These are phyloP conservation scores for Linum lewisii DNA, from an alignment of 345 rosid genomes.

Conservation along the genomic window DNA sequence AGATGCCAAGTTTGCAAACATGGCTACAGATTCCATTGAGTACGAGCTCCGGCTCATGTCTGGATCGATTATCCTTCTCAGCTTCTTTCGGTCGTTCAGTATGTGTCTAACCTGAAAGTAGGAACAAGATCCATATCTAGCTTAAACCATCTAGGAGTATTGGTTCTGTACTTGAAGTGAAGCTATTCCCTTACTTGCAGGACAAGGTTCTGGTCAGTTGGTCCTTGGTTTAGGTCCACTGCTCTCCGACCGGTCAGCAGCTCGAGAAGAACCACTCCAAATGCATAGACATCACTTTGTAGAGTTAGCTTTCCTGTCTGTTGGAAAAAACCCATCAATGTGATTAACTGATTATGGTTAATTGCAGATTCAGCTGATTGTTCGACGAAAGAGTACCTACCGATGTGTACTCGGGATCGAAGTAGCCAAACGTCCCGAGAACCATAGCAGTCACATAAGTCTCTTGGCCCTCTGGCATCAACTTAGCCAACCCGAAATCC, in stretches of 20 bases:
- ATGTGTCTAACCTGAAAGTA: slow-evolving; percentile 65
- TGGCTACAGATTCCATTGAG: slow-evolving; percentile 67
- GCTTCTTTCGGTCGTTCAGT: slow-evolving; percentile 67
- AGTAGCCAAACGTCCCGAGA: slow-evolving; percentile 96
- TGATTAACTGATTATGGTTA: no score
- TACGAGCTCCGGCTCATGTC: slow-evolving; percentile 61
- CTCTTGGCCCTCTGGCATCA: slow-evolving; percentile 95
- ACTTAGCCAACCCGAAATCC: slow-evolving; percentile 91
- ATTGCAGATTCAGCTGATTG: no score
- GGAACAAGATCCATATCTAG: slow-evolving; percentile 12
- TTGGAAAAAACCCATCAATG: slow-evolving; percentile 8
- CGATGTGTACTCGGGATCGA: slow-evolving; percentile 94
- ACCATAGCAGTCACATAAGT: slow-evolving; percentile 75
- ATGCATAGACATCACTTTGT: slow-evolving; percentile 95
- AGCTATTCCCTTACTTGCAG: slow-evolving; percentile 48
- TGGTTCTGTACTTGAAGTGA: slow-evolving; percentile 3
- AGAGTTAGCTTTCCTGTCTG: slow-evolving; percentile 96
- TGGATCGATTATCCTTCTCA: slow-evolving; percentile 77
- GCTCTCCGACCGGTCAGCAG: slow-evolving; percentile 96
- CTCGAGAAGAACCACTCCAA: slow-evolving; percentile 92
- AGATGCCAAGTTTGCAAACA: slow-evolving; percentile 89
- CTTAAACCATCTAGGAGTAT: slow-evolving; percentile 5
- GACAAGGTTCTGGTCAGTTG: slow-evolving; percentile 84
- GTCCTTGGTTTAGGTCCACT: slow-evolving; percentile 75
- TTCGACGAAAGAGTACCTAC: slow-evolving; percentile 23